Percentiles rank a stretch among this genome's conserved stretches.
Conservation (phyloP, 768 basidiomycete genomes). For the Scleroderma bovista region DNA sequence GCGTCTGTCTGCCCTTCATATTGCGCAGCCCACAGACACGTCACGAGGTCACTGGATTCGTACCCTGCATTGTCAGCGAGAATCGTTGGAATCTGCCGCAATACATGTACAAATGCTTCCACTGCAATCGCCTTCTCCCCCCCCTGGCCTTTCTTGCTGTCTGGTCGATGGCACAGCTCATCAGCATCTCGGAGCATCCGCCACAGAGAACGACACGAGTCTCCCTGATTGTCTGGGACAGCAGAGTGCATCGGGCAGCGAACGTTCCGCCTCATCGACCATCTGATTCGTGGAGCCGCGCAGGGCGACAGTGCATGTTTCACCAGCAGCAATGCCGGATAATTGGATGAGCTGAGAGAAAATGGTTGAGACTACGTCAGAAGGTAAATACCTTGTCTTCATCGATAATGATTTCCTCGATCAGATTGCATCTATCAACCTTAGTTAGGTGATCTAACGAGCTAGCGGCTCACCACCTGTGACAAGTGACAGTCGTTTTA, state of each 20-base stretch:
- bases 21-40: constrained; percentile 86
- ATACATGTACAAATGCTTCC: constrained; percentile 83
- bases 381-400: constrained; percentile 80
- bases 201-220: constrained; percentile 92
- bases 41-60: constrained; percentile 94
- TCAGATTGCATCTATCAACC: constrained; percentile 87
- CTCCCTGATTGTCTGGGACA: constrained; percentile 97
- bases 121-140: constrained; percentile 95
- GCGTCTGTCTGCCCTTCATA: constrained; percentile 84
- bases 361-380: too few species aligned
- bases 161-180: constrained; percentile 93
- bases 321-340: constrained; percentile 95
- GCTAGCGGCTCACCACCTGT: constrained; percentile 94
- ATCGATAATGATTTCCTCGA: constrained; percentile 99
- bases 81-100: constrained; percentile 94
- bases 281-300: constrained; percentile 98
- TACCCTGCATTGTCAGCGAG: constrained; percentile 97
- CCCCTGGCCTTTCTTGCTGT: constrained; percentile 75
- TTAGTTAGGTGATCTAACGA: constrained; percentile 94
- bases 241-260: constrained; percentile 92
- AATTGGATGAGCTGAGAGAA: constrained; percentile 89
- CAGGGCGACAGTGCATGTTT: constrained; percentile 96
- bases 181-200: constrained; percentile 97
- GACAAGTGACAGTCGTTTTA: constrained; percentile 91
- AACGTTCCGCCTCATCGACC: constrained; percentile 99